phyloP scores from a whole-genome alignment of 2,329 filamentous ascomycete species.

The Fusarium compactum region DNA sequence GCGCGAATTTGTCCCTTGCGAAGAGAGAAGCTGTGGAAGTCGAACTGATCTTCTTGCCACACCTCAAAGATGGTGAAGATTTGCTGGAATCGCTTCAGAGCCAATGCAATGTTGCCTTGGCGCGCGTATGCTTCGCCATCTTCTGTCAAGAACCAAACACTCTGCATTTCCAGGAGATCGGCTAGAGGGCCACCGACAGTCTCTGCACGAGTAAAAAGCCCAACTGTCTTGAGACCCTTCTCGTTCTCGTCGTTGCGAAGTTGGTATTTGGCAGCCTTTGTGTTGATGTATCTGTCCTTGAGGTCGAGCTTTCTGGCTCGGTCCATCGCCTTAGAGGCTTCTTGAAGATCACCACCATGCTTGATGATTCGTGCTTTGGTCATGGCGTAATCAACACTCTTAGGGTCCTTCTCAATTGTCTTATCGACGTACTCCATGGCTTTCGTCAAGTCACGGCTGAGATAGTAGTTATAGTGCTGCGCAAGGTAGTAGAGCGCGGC shows the following conservation, averaged over 20 bases:
- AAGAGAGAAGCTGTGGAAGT: constrained; percentile 98
- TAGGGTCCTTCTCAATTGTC: constrained; percentile 81
- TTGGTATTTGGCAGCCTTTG: constrained; percentile 97
- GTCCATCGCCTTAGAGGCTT: constrained; percentile 90
- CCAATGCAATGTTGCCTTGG: constrained; percentile 83
- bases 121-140: constrained; percentile 91
- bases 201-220: constrained; percentile 93
- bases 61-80: constrained; percentile 94
- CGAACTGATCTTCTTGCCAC: constrained; percentile 98
- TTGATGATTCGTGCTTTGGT: constrained; percentile 96
- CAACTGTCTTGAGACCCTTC: constrained; percentile 86
- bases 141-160: constrained; percentile 95
- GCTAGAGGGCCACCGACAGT: constrained; percentile 87
- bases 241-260: constrained; percentile 92
- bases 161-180: constrained; percentile 98
- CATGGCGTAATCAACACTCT: constrained; percentile 92
- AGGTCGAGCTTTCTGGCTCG: constrained; percentile 85
- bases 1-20: constrained; percentile 95
- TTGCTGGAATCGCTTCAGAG: constrained; percentile 90
- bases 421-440: constrained; percentile 86
- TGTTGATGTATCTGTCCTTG: constrained; percentile 97
- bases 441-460: constrained; percentile 85
- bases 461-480: constrained; percentile 94
- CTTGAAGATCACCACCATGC: constrained; percentile 82
- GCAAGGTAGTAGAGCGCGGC: constrained; percentile 93